phyloP scores from a whole-genome alignment of 2,329 filamentous ascomycete species.

The Setomelanomma holmii region DNA sequence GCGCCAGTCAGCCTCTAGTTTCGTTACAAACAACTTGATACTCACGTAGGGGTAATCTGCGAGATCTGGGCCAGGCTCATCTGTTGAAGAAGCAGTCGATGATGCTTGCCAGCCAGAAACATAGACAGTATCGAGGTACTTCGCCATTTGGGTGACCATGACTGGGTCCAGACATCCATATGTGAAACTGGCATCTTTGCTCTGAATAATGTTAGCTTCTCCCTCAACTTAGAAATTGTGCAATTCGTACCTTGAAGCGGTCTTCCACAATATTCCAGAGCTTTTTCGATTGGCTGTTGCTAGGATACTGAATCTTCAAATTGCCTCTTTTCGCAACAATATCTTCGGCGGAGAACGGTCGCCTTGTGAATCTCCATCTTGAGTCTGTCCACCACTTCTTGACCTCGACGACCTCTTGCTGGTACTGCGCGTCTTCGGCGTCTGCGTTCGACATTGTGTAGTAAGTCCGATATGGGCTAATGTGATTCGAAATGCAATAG shows the following conservation, averaged over 20 bases:
- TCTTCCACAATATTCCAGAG: conserved; percentile 88
- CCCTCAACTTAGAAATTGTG: conserved; percentile 77
- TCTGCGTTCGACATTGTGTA: conserved; percentile 53
- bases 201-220: conserved; percentile 67
- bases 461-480: conserved; percentile 1
- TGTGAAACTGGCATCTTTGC: conserved; percentile 85
- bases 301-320: conserved; percentile 88
- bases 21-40: neutral
- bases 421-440: conserved; percentile 76
- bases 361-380: conserved; percentile 90
- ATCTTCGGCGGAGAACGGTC: conserved; percentile 93
- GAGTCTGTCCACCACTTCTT: conserved; percentile 94
- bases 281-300: conserved; percentile 90
- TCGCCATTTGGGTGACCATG: conserved; percentile 99
- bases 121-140: conserved; percentile 97
- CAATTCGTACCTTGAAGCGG: conserved; percentile 73
- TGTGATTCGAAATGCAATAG: neutral
- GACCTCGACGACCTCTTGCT: conserved; percentile 83
- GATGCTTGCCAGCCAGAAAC: conserved; percentile 99
- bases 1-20: conserved; percentile 16
- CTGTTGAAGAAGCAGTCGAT: conserved; percentile 90
- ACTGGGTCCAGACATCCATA: conserved; percentile 98
- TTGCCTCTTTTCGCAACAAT: conserved; percentile 95
- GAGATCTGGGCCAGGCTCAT: conserved; percentile 96
- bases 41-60: conserved; percentile 82